Evolutionary conservation across 345 rosid species (phyloP).

Genomic region (Carallia pectinifolia): DNA sequence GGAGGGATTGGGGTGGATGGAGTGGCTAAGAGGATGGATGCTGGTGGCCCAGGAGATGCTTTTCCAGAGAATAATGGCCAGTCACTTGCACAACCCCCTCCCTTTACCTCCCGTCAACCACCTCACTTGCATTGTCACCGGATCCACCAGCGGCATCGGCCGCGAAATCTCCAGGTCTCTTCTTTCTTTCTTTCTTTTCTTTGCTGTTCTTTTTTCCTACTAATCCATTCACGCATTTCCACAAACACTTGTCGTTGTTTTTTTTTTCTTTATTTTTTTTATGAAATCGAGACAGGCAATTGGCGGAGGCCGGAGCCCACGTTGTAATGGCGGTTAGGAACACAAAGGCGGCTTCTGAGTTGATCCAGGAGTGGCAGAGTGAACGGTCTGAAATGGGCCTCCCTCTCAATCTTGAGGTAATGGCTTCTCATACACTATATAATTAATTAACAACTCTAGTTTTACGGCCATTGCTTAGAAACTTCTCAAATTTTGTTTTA

Average conservation of each 20-base stretch:
- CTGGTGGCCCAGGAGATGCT: slow-evolving; percentile 65
- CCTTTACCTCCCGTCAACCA: slow-evolving; percentile 75
- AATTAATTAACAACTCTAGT: no score
- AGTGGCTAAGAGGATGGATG: slow-evolving; percentile 91
- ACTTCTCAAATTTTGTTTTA: background rate
- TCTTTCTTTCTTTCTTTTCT: background rate
- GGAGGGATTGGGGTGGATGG: slow-evolving; percentile 83
- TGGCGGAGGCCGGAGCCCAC: slow-evolving; percentile 96
- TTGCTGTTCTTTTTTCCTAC: background rate
- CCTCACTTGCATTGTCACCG: slow-evolving; percentile 86
- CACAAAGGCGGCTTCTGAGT: slow-evolving; percentile 60
- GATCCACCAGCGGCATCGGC: slow-evolving; percentile 98
- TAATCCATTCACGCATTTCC: background rate
- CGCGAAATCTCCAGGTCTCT: slow-evolving; percentile 73
- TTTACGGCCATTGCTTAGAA: background rate
- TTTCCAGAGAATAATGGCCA: slow-evolving; percentile 80
- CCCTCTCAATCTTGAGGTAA: slow-evolving; percentile 77
- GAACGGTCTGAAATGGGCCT: slow-evolving; percentile 70
- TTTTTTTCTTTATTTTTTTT: background rate
- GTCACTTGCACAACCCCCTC: slow-evolving; percentile 75
- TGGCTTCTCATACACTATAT: background rate
- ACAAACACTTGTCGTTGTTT: background rate
- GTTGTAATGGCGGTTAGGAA: slow-evolving; percentile 98
- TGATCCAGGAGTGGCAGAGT: slow-evolving; percentile 78
- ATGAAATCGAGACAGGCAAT: slow-evolving; percentile 47